Conservation (phyloP, 129 eudicot genomes). For the Centella asiatica region DNA sequence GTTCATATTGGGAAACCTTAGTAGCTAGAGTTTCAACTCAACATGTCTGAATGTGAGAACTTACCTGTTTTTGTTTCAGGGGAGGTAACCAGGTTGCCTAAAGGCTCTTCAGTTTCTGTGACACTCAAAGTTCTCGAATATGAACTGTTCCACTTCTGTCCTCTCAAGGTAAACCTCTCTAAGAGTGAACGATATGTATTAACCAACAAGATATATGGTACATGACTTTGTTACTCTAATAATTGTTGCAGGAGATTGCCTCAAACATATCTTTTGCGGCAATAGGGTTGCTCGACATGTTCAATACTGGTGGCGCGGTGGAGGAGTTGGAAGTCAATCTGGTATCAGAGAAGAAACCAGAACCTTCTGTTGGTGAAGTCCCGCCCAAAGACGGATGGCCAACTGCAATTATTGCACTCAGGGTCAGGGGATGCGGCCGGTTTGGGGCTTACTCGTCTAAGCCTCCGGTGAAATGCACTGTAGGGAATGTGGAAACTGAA, state of each 20-base stretch:
- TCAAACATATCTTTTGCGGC: slow-evolving; percentile 59
- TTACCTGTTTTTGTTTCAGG: slow-evolving; percentile 27
- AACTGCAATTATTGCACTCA: slow-evolving; percentile 41
- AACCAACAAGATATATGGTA: not conserved
- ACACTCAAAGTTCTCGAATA: slow-evolving; percentile 80
- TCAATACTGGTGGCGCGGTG: slow-evolving; percentile 61
- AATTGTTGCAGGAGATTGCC: slow-evolving; percentile 41
- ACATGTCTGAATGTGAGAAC: not conserved
- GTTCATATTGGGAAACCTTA: not conserved
- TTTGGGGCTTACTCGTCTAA: slow-evolving; percentile 68
- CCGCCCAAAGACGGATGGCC: slow-evolving; percentile 14
- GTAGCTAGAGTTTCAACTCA: not conserved
- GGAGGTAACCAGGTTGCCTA: slow-evolving; percentile 56
- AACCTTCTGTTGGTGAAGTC: slow-evolving; percentile 19
- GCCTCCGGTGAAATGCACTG: slow-evolving; percentile 46
- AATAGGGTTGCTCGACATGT: slow-evolving; percentile 76
- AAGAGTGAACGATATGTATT: not conserved
- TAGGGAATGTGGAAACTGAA: slow-evolving; percentile 35
- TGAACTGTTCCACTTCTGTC: slow-evolving; percentile 77
- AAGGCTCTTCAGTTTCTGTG: slow-evolving; percentile 67
- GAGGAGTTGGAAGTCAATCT: slow-evolving; percentile 38
- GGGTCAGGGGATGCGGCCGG: slow-evolving; percentile 65
- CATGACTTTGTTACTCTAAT: not conserved
- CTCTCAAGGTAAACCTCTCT: slow-evolving; percentile 46
- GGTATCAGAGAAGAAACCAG: slow-evolving; percentile 16